Percentiles rank a stretch among this genome's conserved stretches.
Conservation (phyloP, 352 stramenopile species). For the Pythium folliculosum region DNA sequence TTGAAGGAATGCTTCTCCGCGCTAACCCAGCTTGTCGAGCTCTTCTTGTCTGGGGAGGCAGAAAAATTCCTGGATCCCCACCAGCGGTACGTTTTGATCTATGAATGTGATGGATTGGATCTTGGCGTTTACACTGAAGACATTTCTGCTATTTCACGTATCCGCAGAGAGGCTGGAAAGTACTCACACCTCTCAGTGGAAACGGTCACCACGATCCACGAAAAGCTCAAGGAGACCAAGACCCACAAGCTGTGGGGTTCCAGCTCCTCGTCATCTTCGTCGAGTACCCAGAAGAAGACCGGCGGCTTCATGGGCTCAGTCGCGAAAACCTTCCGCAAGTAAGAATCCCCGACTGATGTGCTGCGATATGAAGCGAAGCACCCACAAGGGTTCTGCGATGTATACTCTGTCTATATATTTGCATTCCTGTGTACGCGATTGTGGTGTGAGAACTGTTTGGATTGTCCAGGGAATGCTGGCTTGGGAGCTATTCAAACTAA, state of each 20-base stretch:
- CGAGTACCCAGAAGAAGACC: slow-evolving; percentile 39
- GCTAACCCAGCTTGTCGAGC: slow-evolving; percentile 63
- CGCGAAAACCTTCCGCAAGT: slow-evolving; percentile 58
- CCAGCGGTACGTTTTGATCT: slow-evolving; percentile 39
- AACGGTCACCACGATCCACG: slow-evolving; percentile 59
- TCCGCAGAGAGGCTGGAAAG: slow-evolving; percentile 52
- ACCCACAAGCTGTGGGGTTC: slow-evolving; percentile 54
- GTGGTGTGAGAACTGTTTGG: too few relatives aligned
- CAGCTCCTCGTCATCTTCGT: slow-evolving; percentile 22
- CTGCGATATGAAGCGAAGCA: neutral
- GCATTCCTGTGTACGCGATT: neutral
- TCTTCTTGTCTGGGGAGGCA: slow-evolving; percentile 61
- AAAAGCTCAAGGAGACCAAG: slow-evolving; percentile 78
- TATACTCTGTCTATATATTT: slow-evolving; percentile 3
- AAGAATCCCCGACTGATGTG: slow-evolving; percentile 17
- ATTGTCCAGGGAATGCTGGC: too few relatives aligned
- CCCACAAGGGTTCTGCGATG: too few relatives aligned
- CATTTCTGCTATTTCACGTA: too few relatives aligned
- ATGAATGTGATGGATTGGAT: neutral
- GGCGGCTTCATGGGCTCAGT: slow-evolving; percentile 48
- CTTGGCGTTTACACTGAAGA: too few relatives aligned
- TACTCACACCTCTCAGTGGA: slow-evolving; percentile 70
- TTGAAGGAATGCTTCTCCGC: slow-evolving; percentile 67
- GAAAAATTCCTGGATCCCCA: slow-evolving; percentile 68
- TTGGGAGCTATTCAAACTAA: too few relatives aligned